These are phyloP conservation scores for Colletotrichum sp. DNA, from an alignment of 2,329 filamentous ascomycete species.

Conservation along the genomic window DNA sequence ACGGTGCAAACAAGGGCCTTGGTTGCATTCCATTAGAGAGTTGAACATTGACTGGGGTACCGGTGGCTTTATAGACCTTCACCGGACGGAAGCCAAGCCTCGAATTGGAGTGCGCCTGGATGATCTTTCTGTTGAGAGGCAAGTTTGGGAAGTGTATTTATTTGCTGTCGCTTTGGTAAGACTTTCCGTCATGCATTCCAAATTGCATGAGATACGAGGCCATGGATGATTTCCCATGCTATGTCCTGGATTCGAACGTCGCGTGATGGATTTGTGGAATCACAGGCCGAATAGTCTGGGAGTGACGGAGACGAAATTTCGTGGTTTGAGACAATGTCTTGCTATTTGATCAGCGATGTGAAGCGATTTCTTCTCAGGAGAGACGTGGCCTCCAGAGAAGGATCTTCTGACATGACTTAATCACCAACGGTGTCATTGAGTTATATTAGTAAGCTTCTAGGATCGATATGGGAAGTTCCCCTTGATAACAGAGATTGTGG, in stretches of 20 bases:
- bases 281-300: rapidly evolving
- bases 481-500: background rate
- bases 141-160: background rate
- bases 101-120: too few relatives aligned
- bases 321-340: background rate
- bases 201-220: rapidly evolving
- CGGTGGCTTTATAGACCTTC: background rate
- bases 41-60: background rate
- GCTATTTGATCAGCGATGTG: background rate
- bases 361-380: rapidly evolving
- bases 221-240: rapidly evolving
- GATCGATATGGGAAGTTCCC: rapidly evolving
- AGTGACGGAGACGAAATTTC: rapidly evolving
- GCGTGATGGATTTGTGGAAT: background rate
- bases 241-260: background rate
- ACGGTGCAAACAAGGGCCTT: background rate
- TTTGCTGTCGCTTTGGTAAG: background rate
- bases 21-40: background rate
- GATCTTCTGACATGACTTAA: too few relatives aligned
- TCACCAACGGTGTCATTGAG: background rate
- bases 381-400: background rate
- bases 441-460: rapidly evolving
- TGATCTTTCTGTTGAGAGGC: background rate
- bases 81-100: rapidly evolving
- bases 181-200: background rate